Evolutionary conservation across 2,329 filamentous ascomycete species (phyloP).

Genomic region (Colletotrichum limetticola): DNA sequence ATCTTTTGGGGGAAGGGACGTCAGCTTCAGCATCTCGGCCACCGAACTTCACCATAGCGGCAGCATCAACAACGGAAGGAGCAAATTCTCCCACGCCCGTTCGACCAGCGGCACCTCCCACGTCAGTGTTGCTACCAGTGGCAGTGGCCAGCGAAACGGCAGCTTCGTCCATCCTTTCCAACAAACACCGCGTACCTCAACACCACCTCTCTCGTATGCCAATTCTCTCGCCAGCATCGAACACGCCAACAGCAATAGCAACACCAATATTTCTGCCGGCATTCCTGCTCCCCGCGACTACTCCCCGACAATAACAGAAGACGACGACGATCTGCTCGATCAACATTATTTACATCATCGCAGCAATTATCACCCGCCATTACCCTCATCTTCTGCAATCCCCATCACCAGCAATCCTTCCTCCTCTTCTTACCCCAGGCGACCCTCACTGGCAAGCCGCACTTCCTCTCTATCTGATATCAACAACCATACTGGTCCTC

Average conservation of each 20-base stretch:
- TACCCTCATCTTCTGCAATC: conserved; percentile 32
- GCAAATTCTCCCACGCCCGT: conserved; percentile 65
- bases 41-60: conserved; percentile 42
- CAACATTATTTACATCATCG: conserved; percentile 23
- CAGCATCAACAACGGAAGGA: conserved; percentile 39
- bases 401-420: conserved; percentile 42
- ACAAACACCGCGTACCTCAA: conserved; percentile 70
- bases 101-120: conserved; percentile 70
- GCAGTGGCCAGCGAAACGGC: conserved; percentile 58
- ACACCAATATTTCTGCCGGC: neutral
- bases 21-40: conserved; percentile 57
- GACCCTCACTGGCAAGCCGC: conserved; percentile 51
- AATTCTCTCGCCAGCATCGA: conserved; percentile 66
- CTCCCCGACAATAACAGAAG: conserved; percentile 66
- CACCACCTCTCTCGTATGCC: conserved; percentile 68
- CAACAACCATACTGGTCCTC: conserved; percentile 37
- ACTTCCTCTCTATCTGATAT: conserved; percentile 53
- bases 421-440: conserved; percentile 39
- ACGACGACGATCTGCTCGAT: conserved; percentile 53
- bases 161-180: conserved; percentile 73
- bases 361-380: conserved; percentile 37
- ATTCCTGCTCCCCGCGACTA: conserved; percentile 56
- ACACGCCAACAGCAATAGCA: conserved; percentile 39
- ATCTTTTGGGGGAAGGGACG: conserved; percentile 47
- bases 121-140: conserved; percentile 64